These are phyloP conservation scores for Aspergillus saccharolyticus DNA, from an alignment of 495 filamentous ascomycete species.

Conservation along the genomic window DNA sequence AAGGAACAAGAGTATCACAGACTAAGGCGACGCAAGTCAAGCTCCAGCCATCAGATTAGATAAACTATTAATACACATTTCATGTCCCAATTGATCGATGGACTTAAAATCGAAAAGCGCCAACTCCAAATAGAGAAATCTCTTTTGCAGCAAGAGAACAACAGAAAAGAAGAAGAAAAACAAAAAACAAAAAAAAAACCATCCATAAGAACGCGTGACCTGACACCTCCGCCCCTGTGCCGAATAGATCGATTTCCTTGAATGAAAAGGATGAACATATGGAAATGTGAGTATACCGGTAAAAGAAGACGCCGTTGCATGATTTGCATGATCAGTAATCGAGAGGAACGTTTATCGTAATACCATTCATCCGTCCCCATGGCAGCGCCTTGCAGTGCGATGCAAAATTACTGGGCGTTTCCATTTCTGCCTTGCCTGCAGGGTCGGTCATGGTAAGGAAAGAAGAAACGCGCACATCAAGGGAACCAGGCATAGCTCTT, in stretches of 20 bases:
- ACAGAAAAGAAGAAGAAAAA: neutral
- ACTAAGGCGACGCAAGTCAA: neutral
- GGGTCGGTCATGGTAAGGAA: slow-evolving; percentile 2
- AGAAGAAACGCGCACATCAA: slow-evolving; percentile 18
- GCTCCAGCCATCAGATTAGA: neutral
- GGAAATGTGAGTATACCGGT: neutral
- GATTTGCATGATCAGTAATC: neutral
- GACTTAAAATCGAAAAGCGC: neutral
- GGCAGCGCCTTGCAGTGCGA: neutral
- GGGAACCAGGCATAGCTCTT: slow-evolving; percentile 50
- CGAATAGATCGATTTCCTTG: neutral
- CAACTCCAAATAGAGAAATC: neutral
- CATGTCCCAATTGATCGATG: neutral
- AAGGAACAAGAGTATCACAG: neutral
- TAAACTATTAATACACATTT: neutral
- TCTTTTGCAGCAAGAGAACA: neutral
- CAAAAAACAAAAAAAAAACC: neutral
- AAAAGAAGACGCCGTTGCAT: neutral
- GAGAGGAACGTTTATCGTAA: neutral
- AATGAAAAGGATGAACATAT: neutral
- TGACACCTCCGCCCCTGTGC: neutral
- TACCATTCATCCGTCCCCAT: neutral
- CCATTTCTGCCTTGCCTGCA: neutral
- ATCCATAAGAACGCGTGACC: neutral
- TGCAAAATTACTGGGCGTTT: too few relatives aligned